Percentiles rank a stretch among this genome's conserved stretches.
These are phyloP conservation scores for Scenedesmus sp. DNA, from an alignment of 163 green algal species.

Conservation along the genomic window DNA sequence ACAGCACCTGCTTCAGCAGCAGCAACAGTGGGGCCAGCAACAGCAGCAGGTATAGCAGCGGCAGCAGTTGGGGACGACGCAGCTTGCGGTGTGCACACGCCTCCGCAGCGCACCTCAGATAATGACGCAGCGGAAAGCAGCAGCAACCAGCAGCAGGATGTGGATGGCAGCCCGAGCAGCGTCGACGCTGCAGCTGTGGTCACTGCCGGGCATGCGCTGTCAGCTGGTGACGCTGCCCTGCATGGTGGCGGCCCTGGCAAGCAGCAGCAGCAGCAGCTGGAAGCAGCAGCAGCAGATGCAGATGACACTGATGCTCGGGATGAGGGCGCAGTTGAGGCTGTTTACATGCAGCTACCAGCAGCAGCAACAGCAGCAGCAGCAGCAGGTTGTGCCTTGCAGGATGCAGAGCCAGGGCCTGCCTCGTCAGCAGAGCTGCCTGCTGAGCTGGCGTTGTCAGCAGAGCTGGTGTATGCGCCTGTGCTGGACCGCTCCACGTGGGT, in stretches of 20 bases:
- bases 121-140: background rate
- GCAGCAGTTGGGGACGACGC: background rate
- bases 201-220: background rate
- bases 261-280: conserved; percentile 1
- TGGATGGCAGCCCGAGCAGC: background rate
- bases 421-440: background rate
- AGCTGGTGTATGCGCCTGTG: background rate
- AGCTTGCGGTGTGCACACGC: conserved; percentile 11
- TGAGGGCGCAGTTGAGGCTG: background rate
- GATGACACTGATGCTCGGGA: background rate
- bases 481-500: background rate
- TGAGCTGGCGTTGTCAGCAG: background rate
- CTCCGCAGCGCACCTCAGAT: background rate
- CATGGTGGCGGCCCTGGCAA: background rate
- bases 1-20: background rate
- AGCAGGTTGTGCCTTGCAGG: background rate
- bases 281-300: background rate
- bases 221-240: background rate
- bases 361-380: conserved; percentile 32
- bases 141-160: conserved; percentile 27
- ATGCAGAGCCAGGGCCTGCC: background rate
- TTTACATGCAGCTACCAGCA: background rate
- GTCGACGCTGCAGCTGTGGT: background rate
- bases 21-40: background rate
- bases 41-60: background rate